Conservation (phyloP, 2,329 filamentous ascomycete species). For the Incumbomyces lentus region DNA sequence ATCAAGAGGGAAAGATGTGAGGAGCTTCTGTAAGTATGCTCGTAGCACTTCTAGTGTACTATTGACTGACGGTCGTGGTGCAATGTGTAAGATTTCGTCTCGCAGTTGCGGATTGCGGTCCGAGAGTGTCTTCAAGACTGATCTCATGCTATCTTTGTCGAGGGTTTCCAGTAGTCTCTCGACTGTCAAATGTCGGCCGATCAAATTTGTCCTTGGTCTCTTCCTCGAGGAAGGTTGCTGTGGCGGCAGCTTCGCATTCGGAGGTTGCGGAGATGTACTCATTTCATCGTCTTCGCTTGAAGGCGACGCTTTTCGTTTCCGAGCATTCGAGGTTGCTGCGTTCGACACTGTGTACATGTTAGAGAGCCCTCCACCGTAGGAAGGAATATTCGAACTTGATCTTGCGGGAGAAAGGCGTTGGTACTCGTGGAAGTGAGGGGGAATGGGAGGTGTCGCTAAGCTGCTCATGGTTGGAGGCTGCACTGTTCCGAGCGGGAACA, state of each 20-base stretch:
- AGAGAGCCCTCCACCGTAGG: constrained; percentile 4
- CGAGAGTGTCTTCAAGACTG: constrained; percentile 81
- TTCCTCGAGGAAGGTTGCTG: constrained; percentile 59
- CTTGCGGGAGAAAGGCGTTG: constrained; percentile 50
- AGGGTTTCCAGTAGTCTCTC: constrained; percentile 87
- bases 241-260: constrained; percentile 59
- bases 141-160: constrained; percentile 71
- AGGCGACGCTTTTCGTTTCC: constrained; percentile 70
- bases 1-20: constrained; percentile 71
- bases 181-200: constrained; percentile 54
- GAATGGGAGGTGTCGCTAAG: constrained; percentile 47
- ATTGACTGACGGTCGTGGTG: constrained; percentile 75
- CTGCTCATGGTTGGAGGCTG: constrained; percentile 46
- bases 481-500: neutral
- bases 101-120: constrained; percentile 78
- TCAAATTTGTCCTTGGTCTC: constrained; percentile 57
- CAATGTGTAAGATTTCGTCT: constrained; percentile 70
- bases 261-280: constrained; percentile 55
- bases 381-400: constrained; percentile 40
- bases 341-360: constrained; percentile 22
- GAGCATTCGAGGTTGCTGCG: constrained; percentile 33
- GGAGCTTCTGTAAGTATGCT: constrained; percentile 70
- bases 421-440: constrained; percentile 54
- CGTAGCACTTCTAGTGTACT: constrained; percentile 70
- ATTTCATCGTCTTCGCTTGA: constrained; percentile 54